Conservation (phyloP, 768 basidiomycete genomes). For the Termitomyces eurrhizus region DNA sequence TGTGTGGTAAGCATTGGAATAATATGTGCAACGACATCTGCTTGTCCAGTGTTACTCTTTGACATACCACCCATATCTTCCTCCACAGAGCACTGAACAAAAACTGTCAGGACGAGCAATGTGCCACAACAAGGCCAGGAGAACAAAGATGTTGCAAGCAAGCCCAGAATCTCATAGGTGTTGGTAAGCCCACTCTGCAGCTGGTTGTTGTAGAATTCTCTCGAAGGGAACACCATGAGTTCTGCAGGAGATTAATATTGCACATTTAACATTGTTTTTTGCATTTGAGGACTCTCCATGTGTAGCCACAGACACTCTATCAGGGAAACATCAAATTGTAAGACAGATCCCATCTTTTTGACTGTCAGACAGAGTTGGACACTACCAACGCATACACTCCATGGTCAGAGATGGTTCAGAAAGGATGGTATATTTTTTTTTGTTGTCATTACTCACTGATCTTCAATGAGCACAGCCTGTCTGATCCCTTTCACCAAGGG, state of each 20-base stretch:
- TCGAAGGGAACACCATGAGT: constrained; percentile 58
- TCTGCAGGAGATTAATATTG: constrained; percentile 63
- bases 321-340: constrained; percentile 58
- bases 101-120: constrained; percentile 46
- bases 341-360: constrained; percentile 49
- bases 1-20: constrained; percentile 35
- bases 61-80: constrained; percentile 59
- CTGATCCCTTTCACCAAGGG: constrained; percentile 62
- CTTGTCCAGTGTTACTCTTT: constrained; percentile 60
- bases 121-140: constrained; percentile 50
- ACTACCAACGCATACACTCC: constrained; percentile 25
- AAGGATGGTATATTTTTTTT: too few relatives aligned
- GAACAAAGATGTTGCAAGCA: constrained; percentile 39
- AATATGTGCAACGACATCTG: constrained; percentile 45
- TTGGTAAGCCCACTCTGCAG: constrained; percentile 43
- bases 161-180: constrained; percentile 30
- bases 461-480: constrained; percentile 35
- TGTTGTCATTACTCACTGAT: too few relatives aligned
- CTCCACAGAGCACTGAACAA: constrained; percentile 52
- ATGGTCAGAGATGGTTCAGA: too few relatives aligned
- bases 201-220: constrained; percentile 56
- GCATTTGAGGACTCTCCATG: constrained; percentile 28
- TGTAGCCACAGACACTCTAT: constrained; percentile 56
- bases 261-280: constrained; percentile 62
- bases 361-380: constrained; percentile 69